Evolutionary conservation across 2,329 filamentous ascomycete genomes (phyloP), one percentile per base, ranked within the genome.

Genomic region (Thermothelomyces thermophilus): DNA sequence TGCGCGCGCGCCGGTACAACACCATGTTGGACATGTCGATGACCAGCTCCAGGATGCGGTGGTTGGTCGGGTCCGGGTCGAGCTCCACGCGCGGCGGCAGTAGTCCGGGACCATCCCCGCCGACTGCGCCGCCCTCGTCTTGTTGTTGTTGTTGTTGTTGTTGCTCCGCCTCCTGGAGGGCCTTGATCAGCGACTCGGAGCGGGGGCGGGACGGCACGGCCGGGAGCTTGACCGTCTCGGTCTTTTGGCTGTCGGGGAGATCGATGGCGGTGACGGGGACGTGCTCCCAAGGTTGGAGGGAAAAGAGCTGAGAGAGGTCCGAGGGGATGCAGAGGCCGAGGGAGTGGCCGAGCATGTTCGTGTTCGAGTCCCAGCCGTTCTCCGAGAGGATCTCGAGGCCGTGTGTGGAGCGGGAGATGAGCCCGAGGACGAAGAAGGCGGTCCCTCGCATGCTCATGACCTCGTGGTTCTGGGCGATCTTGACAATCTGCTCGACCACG

Each of bases 371-470:
- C 94, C 94, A 98, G 10, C 90, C 90, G 62, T 87, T 77, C 62
- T 95, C 88, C 1, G 86, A 84, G 13, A 98, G 71, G 51, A 97
- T 95, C 66, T 95, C 89, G 22, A 97, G 79, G 0, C 93, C 93
- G 62, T 96, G 91, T 8, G 90, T 76, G 45, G 91, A 97, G 47
- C 93, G 79, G 1, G 90, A 96, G 48, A 98, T 91, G 50, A 98
- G 72, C 0, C 93, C 93, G 0, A 98, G 72, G 0, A 96, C 93
- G 62, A 96, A 98, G 68, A 97, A 97, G 1, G 93, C 93, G 0
- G 94, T 98, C 33, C 94, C 93, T 39, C 94, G 80, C 60, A 98
- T 76, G 51, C 89, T 95, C 82, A 98, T 85, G 43, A 98, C 87
- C 58, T 90, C 83, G 36, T 93, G 90, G 24, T 75, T 73, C 65